Conservation (phyloP, 495 filamentous ascomycete genomes). For the Astrocystis sublimbata region DNA sequence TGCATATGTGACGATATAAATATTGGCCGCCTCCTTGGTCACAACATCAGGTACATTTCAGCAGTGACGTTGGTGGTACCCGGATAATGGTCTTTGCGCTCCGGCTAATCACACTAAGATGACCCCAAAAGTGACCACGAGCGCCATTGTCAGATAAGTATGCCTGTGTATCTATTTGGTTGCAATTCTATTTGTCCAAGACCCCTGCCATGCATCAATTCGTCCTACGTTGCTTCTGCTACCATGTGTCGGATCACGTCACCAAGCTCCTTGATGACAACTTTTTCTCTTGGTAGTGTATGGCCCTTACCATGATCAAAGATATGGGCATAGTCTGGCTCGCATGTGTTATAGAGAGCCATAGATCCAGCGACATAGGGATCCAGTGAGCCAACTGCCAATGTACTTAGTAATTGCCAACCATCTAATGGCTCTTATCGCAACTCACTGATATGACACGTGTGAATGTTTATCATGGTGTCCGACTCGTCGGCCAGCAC, state of each 20-base stretch:
- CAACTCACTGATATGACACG: conserved; percentile 57
- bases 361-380: conserved; percentile 57
- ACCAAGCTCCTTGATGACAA: conserved; percentile 51
- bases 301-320: conserved; percentile 63
- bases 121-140: not conserved
- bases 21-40: not conserved
- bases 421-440: not conserved
- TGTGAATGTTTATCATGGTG: conserved; percentile 53
- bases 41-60: not conserved
- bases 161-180: conserved; percentile 7
- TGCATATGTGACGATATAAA: not conserved
- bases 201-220: not conserved
- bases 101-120: not conserved
- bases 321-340: conserved; percentile 55
- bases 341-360: conserved; percentile 61
- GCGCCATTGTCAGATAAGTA: not conserved
- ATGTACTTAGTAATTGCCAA: conserved; percentile 18
- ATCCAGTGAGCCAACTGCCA: conserved; percentile 55
- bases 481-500: conserved; percentile 57
- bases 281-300: conserved; percentile 53
- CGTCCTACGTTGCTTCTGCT: conserved; percentile 18
- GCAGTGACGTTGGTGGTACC: not conserved
- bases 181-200: not conserved
- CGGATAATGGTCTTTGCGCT: not conserved
- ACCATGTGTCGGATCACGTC: conserved; percentile 47